Evolutionary conservation across 345 rosid genomes (phyloP).

Genomic region (Rhizophora mangle): DNA sequence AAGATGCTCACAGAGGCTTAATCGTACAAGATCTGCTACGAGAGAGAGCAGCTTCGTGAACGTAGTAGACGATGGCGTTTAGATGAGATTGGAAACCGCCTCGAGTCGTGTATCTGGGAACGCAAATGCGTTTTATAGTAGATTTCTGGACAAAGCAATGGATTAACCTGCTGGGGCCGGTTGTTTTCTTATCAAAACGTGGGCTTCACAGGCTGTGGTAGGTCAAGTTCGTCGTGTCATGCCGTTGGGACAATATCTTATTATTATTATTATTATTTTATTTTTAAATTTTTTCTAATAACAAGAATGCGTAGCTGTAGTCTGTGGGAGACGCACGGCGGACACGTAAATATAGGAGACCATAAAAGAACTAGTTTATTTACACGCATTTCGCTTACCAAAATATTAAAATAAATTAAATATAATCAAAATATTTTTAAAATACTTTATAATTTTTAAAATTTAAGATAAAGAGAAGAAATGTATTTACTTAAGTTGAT

Average conservation of each 20-base stretch:
- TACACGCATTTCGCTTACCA: too few relatives aligned
- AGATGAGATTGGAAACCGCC: constrained; percentile 21
- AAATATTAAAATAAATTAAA: too few relatives aligned
- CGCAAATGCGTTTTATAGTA: constrained; percentile 2
- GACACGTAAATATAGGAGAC: too few relatives aligned
- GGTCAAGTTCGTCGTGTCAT: constrained; percentile 25
- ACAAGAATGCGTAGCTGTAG: neutral
- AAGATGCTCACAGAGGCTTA: constrained; percentile 14
- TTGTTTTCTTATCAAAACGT: constrained; percentile 6
- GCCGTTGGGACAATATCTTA: neutral
- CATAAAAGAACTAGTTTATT: too few relatives aligned
- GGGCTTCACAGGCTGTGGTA: constrained; percentile 38
- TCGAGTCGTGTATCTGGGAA: neutral
- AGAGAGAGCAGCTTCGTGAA: neutral
- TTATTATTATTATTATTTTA: neutral
- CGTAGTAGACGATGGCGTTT: constrained; percentile 8
- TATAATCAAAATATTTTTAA: too few relatives aligned
- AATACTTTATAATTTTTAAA: too few relatives aligned
- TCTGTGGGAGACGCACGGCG: too few relatives aligned
- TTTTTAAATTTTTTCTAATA: neutral
- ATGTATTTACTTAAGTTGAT: too few relatives aligned
- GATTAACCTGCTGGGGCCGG: constrained; percentile 40
- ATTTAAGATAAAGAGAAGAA: too few relatives aligned
- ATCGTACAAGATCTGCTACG: constrained; percentile 29
- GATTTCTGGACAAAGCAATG: neutral